phyloP scores from a whole-genome alignment of 192 early-diverging fungal genomes.

The Gonapodya sp. region DNA sequence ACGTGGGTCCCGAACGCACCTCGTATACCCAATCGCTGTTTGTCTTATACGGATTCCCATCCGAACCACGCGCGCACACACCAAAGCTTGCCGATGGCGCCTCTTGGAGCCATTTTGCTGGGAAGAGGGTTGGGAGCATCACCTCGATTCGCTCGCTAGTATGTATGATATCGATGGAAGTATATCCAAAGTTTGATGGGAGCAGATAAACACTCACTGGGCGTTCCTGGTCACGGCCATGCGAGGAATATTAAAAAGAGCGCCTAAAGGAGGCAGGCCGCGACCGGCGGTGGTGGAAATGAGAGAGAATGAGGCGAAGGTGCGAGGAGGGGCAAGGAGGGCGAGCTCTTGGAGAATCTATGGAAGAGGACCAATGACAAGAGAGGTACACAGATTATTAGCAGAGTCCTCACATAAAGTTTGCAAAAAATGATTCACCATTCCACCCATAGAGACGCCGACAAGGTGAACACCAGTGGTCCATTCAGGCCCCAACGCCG shows the following conservation, averaged over 20 bases:
- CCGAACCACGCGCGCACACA: background rate
- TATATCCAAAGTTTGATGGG: background rate
- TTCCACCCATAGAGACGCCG: constrained; percentile 6
- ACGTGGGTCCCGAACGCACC: background rate
- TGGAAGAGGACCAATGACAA: no score
- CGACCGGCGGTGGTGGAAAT: background rate
- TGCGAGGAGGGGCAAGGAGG: background rate
- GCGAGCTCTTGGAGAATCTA: background rate
- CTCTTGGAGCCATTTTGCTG: background rate
- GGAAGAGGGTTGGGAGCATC: background rate
- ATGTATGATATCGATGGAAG: background rate
- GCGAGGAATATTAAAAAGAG: background rate
- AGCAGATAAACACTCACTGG: background rate
- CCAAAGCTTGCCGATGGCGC: background rate
- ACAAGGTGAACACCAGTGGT: background rate
- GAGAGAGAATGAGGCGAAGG: background rate
- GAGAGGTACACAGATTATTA: no score
- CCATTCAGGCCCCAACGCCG: background rate
- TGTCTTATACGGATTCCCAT: background rate
- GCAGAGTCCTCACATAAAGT: no score
- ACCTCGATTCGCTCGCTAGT: background rate
- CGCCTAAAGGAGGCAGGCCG: background rate
- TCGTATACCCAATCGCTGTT: background rate
- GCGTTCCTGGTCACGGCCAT: background rate
- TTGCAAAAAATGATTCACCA: no score